Base-by-base conservation (phyloP, 1,284 basidiomycete species). In the Heliocybe sulcata region DNA sequence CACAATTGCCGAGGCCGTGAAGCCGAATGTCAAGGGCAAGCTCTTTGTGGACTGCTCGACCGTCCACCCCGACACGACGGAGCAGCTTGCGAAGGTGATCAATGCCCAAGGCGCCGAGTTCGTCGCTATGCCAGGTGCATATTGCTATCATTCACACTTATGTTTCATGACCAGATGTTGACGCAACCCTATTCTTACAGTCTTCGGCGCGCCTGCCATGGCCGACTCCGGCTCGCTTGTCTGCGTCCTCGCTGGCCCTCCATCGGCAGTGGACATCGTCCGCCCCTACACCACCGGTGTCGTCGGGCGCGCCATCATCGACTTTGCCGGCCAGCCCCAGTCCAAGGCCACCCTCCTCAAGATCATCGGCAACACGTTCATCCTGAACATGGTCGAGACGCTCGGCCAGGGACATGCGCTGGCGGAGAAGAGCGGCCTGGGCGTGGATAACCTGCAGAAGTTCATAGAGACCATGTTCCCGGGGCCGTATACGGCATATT, bases 341-440 rank as follows among this genome's bases (percentile, higher is more conserved):
- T 20, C n/a, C 6, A 49, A 49, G 22, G 47, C 47, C 6, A 26
- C 47, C 4, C 27, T 49, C 6, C 47, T 49, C 9, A 49, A 49
- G 27, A 49, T 49, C 27, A 31, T 49, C 47, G 47, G 47, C n/a
- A 49, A 49, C 47, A 49, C 47, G 25, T 26, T 49, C 25, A 49
- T 31, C 25, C 23, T 31, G 25, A 49, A 25, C 47, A 31, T 49
- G 47, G 23, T 31, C 47, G 47, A 49, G 27, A 49, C 27, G 9
- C 47, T 49, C 47, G 47, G 14, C 6, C 25, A 49, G 47, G 47
- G 25, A 4, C 27, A 49, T 20, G 47, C n/a, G 9, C 47, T 49
- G 6, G 47, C 47, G 22, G 47, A 49, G 47, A 49, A 49, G 27
- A 6, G 6, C n/a, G 47, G 47, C 6, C 22, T 49, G 8, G 47